Percentiles rank a stretch among this genome's conserved stretches.
phyloP scores from a whole-genome alignment of 176 grass and related monocot genomes.

The Coix lacrymajobi region DNA sequence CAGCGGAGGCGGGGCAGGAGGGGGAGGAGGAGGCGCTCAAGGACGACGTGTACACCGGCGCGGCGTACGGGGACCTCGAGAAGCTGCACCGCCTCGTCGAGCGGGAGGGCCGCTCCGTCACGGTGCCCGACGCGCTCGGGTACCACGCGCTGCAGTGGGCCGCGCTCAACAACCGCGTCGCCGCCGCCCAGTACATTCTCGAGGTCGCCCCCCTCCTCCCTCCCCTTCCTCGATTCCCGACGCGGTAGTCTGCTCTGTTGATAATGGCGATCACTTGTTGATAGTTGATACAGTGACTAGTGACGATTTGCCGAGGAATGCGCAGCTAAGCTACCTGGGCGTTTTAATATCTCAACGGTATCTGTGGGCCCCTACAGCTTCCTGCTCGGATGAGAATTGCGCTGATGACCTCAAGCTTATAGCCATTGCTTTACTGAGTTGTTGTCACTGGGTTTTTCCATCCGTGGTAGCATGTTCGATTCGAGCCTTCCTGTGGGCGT shows the following conservation, averaged over 20 bases:
- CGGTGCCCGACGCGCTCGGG: slow-evolving; percentile 60
- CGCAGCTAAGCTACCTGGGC: neutral
- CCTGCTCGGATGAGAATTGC: neutral
- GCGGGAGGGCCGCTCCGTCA: slow-evolving; percentile 62
- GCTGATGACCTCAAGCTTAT: neutral
- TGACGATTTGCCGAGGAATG: neutral
- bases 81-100: slow-evolving; percentile 84
- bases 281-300: neutral
- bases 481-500: neutral
- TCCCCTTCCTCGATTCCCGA: neutral
- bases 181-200: slow-evolving; percentile 87
- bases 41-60: slow-evolving; percentile 85
- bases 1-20: slow-evolving; percentile 5
- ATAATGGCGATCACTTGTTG: neutral
- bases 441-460: neutral
- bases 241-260: neutral
- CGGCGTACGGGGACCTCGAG: slow-evolving; percentile 89
- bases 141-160: slow-evolving; percentile 95
- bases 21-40: slow-evolving; percentile 53
- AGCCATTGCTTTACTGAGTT: neutral
- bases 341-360: neutral
- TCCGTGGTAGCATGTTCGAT: neutral
- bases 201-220: slow-evolving; percentile 33
- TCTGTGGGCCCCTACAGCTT: neutral
- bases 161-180: slow-evolving; percentile 89